A percentile compares a stretch with the other conserved stretches of the same genome.
These are phyloP conservation scores for Cephalotrichum gorgonifer DNA, from an alignment of 2,329 filamentous ascomycete genomes.

Conservation along the genomic window DNA sequence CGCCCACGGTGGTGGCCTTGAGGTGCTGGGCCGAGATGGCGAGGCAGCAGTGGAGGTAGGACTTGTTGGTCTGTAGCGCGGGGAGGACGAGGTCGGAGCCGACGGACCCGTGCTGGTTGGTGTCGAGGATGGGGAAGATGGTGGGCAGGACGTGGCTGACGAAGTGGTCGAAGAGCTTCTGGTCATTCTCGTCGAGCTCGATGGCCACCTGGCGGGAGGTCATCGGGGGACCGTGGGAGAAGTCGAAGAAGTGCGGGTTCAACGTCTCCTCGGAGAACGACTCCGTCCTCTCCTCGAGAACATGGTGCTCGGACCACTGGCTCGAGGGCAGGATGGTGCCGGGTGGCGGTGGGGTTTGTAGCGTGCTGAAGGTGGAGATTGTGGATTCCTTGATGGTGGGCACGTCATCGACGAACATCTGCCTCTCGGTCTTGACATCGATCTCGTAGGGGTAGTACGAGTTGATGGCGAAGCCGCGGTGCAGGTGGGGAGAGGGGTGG, in stretches of 20 bases:
- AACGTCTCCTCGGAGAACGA: constrained; percentile 7
- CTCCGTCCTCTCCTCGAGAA: constrained; percentile 43
- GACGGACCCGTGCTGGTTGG: constrained; percentile 75
- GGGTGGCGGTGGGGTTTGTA: constrained; percentile 64
- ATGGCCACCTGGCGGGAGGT: constrained; percentile 60
- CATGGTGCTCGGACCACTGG: constrained; percentile 57
- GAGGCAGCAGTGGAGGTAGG: constrained; percentile 90
- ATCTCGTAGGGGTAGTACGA: constrained; percentile 74
- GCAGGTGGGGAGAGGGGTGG: constrained; percentile 54
- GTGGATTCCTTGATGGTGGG: constrained; percentile 78
- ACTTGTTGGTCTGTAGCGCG: constrained; percentile 81
- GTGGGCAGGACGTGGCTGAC: constrained; percentile 76
- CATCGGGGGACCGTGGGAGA: constrained; percentile 50
- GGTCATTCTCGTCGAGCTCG: constrained; percentile 79
- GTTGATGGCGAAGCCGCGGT: constrained; percentile 46
- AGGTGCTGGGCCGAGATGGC: constrained; percentile 88
- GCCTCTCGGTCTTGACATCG: constrained; percentile 89
- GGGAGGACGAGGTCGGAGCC: constrained; percentile 76
- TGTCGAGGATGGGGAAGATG: constrained; percentile 86
- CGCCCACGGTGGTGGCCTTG: constrained; percentile 56
- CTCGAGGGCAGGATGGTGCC: constrained; percentile 57
- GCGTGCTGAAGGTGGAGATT: constrained; percentile 88
- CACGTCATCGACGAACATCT: constrained; percentile 88
- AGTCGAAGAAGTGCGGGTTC: constrained; percentile 63
- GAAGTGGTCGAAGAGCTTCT: constrained; percentile 82